These are phyloP conservation scores for Cutaneotrichosporon dermatis DNA, from an alignment of 1,284 basidiomycete species.

Conservation along the genomic window DNA sequence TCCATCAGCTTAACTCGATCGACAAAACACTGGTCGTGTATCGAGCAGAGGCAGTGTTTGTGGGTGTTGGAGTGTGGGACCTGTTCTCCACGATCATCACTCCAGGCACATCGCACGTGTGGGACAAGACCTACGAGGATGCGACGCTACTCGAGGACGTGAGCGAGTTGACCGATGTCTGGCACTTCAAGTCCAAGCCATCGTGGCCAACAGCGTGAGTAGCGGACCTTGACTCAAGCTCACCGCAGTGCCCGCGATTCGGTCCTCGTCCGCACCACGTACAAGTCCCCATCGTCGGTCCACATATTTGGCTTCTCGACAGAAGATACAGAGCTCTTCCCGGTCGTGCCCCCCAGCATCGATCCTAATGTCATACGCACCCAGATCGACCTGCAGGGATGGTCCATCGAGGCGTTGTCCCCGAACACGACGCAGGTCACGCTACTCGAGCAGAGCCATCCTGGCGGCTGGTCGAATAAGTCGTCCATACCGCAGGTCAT, in stretches of 20 bases:
- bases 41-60: conserved; percentile 94
- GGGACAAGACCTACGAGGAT: conserved; percentile 90
- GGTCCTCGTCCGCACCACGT: conserved; percentile 87
- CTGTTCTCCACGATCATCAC: conserved; percentile 82
- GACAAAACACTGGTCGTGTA: conserved; percentile 96
- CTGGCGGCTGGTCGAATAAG: conserved; percentile 96
- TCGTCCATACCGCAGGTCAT: conserved; percentile 87
- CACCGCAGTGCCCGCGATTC: conserved; percentile 73
- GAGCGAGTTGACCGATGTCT: conserved; percentile 84
- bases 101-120: conserved; percentile 72
- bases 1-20: conserved; percentile 94
- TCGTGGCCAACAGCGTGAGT: conserved; percentile 86
- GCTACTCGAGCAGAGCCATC: conserved; percentile 92
- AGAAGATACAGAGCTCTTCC: conserved; percentile 81
- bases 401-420: conserved; percentile 92
- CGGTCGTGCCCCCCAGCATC: conserved; percentile 66
- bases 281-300: conserved; percentile 91
- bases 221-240: conserved; percentile 3
- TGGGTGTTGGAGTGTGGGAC: conserved; percentile 94
- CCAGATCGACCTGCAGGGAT: conserved; percentile 92
- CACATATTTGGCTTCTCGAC: conserved; percentile 95
- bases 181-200: conserved; percentile 82
- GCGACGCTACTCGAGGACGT: conserved; percentile 80
- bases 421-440: conserved; percentile 93
- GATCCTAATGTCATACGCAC: conserved; percentile 76